These are phyloP conservation scores for Aspergillus sclerotiicarbonarius DNA, from an alignment of 495 filamentous ascomycete species.

Conservation along the genomic window DNA sequence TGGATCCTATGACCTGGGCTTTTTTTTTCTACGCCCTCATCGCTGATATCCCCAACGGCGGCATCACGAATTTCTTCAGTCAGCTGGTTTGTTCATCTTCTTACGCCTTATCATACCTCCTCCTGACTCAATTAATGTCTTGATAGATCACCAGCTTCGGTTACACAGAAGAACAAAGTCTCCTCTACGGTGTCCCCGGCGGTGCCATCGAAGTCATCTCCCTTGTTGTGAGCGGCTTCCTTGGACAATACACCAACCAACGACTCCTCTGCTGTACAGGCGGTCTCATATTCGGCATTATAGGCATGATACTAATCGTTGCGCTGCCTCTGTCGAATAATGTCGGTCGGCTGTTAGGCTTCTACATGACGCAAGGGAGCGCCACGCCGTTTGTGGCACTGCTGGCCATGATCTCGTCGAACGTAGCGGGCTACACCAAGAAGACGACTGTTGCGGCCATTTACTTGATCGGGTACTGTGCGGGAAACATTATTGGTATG, in stretches of 20 bases:
- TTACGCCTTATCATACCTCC: background rate
- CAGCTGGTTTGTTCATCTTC: constrained; percentile 42
- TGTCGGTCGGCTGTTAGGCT: constrained; percentile 58
- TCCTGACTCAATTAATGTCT: constrained; percentile 32
- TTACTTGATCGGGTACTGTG: constrained; percentile 66
- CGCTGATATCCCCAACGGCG: constrained; percentile 65
- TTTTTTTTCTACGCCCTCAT: constrained; percentile 63
- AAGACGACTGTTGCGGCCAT: constrained; percentile 71
- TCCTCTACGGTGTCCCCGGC: constrained; percentile 65
- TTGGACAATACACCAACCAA: constrained; percentile 57
- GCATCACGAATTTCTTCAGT: constrained; percentile 70
- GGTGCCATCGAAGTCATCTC: constrained; percentile 65
- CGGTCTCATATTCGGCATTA: constrained; percentile 34
- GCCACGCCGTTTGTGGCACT: constrained; percentile 50
- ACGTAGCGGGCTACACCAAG: constrained; percentile 72
- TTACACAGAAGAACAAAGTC: constrained; percentile 56
- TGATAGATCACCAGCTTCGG: constrained; percentile 41
- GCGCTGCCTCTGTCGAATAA: constrained; percentile 59
- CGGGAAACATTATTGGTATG: constrained; percentile 56
- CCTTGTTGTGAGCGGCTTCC: constrained; percentile 56
- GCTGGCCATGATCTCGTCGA: constrained; percentile 57
- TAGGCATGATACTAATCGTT: constrained; percentile 65
- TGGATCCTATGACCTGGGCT: constrained; percentile 63
- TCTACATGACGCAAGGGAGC: constrained; percentile 60
- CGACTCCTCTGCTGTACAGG: constrained; percentile 49